These are phyloP conservation scores for Trichoderma cornu-damae DNA, from an alignment of 2,329 filamentous ascomycete species.

Conservation along the genomic window DNA sequence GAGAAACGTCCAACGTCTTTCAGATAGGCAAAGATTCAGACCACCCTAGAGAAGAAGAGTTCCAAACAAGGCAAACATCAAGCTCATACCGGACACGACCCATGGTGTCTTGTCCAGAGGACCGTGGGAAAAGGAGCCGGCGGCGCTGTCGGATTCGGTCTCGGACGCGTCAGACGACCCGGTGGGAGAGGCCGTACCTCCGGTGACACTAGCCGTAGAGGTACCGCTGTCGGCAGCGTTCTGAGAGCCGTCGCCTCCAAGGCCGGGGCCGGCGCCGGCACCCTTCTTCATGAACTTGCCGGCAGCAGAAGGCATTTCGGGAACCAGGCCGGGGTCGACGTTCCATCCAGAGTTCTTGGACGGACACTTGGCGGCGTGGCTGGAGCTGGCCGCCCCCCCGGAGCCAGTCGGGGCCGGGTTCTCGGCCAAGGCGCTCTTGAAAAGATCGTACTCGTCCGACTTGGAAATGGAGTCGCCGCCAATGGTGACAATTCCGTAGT, in stretches of 20 bases:
- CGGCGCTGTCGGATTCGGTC: slow-evolving; percentile 30
- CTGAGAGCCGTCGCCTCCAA: slow-evolving; percentile 51
- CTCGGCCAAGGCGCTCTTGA: slow-evolving; percentile 44
- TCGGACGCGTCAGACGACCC: slow-evolving; percentile 18
- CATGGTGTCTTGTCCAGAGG: slow-evolving; percentile 31
- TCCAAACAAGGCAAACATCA: slow-evolving; percentile 37
- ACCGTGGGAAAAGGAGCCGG: slow-evolving; percentile 26
- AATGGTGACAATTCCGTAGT: slow-evolving; percentile 74
- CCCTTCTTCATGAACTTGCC: slow-evolving; percentile 50
- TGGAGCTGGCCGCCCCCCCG: slow-evolving; percentile 46
- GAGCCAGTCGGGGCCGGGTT: slow-evolving; percentile 48
- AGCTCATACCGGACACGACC: slow-evolving; percentile 33
- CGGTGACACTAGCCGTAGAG: slow-evolving; percentile 40
- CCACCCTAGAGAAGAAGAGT: slow-evolving; percentile 37
- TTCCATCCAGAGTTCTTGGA: slow-evolving; percentile 46
- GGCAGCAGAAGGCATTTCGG: slow-evolving; percentile 48
- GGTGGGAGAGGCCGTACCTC: slow-evolving; percentile 31
- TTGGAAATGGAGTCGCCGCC: slow-evolving; percentile 50
- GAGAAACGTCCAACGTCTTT: not conserved
- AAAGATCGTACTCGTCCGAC: slow-evolving; percentile 54
- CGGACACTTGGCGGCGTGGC: slow-evolving; percentile 46
- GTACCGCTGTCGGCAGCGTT: slow-evolving; percentile 43
- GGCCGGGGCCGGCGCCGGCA: slow-evolving; percentile 50
- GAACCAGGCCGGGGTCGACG: slow-evolving; percentile 46
- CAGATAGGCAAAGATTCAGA: not conserved